A percentile compares a stretch with the other conserved stretches of the same genome.
Conservation (phyloP, 768 basidiomycete species). For the Tricholoma bakamatsutake region DNA sequence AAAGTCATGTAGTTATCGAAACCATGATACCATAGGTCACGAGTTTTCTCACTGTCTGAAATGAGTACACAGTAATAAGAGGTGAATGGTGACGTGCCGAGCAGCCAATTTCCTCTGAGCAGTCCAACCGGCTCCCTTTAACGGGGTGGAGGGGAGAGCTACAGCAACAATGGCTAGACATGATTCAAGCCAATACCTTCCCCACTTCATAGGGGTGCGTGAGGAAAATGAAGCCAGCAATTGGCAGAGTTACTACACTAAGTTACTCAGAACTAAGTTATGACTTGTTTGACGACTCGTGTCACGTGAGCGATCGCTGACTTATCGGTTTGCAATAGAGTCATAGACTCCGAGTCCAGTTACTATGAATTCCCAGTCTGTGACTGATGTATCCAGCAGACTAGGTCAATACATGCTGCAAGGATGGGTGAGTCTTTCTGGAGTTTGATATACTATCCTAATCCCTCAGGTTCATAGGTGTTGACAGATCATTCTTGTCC, state of each 20-base stretch:
- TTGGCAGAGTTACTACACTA: background rate
- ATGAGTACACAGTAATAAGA: background rate
- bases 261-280: constrained; percentile 14
- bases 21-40: constrained; percentile 87
- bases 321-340: too few species aligned
- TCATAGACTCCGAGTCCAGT: too few species aligned
- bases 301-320: constrained; percentile 6
- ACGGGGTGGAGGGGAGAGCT: constrained; percentile 29
- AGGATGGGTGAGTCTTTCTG: constrained; percentile 54
- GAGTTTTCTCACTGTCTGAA: constrained; percentile 53
- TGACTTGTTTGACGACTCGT: constrained; percentile 19
- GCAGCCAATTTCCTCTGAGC: constrained; percentile 47
- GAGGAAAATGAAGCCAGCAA: background rate
- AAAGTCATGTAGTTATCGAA: constrained; percentile 83
- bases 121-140: constrained; percentile 43
- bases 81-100: constrained; percentile 35
- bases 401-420: constrained; percentile 71
- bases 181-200: constrained; percentile 46
- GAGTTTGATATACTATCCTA: background rate
- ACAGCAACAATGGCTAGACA: constrained; percentile 35
- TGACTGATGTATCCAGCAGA: constrained; percentile 51
- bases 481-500: constrained; percentile 64
- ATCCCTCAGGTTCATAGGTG: constrained; percentile 30
- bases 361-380: constrained; percentile 44
- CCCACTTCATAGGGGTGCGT: constrained; percentile 37